Conservation (phyloP, 805 yeast genomes). For the Cyberlindnera maritima region DNA sequence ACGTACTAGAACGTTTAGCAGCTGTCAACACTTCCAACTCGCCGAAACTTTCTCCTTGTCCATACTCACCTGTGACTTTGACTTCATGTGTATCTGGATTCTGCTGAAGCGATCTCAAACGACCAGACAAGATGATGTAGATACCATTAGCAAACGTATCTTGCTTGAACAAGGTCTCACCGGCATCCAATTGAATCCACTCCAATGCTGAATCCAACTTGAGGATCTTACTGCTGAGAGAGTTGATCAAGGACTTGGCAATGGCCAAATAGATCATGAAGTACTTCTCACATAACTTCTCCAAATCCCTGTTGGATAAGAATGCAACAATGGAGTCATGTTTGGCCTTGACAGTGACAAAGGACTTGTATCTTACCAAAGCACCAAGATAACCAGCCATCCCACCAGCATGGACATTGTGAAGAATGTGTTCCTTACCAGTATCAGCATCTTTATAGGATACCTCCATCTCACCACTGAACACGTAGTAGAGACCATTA, state of each 20-base stretch:
- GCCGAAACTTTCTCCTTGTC: slow-evolving; percentile 93
- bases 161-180: slow-evolving; percentile 73
- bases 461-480: slow-evolving; percentile 76
- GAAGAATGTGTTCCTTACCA: slow-evolving; percentile 41
- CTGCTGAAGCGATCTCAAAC: slow-evolving; percentile 57
- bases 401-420: slow-evolving; percentile 71
- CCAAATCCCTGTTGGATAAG: slow-evolving; percentile 59
- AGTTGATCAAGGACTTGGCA: slow-evolving; percentile 68
- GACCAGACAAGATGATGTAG: slow-evolving; percentile 83
- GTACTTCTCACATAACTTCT: slow-evolving; percentile 66
- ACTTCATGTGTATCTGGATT: slow-evolving; percentile 26
- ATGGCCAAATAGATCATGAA: slow-evolving; percentile 74
- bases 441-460: slow-evolving; percentile 37
- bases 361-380: slow-evolving; percentile 73
- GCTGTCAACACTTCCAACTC: slow-evolving; percentile 93
- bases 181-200: slow-evolving; percentile 92
- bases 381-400: slow-evolving; percentile 86
- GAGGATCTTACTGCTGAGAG: slow-evolving; percentile 63
- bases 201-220: slow-evolving; percentile 89
- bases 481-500: slow-evolving; percentile 76
- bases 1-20: slow-evolving; percentile 60
- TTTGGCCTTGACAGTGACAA: slow-evolving; percentile 65
- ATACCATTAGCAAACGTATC: slow-evolving; percentile 90
- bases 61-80: slow-evolving; percentile 66
- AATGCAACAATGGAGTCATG: slow-evolving; percentile 68